Conservation (phyloP, 192 early-diverging fungal genomes). For the Dissophora ornata region DNA sequence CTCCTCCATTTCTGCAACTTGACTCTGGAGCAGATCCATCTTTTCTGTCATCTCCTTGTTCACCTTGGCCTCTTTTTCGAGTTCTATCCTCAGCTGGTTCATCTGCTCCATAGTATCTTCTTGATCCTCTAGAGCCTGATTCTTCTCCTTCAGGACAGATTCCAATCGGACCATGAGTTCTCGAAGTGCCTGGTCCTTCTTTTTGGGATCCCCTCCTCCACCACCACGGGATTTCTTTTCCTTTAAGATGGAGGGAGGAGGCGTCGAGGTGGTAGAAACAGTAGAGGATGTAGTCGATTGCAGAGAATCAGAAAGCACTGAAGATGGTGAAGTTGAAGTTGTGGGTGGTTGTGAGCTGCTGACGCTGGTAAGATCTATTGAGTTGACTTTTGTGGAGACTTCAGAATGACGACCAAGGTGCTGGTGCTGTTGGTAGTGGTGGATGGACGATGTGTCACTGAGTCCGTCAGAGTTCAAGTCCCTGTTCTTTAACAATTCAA, state of each 20-base stretch:
- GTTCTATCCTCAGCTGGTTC: not conserved
- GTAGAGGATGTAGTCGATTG: no score
- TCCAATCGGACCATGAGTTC: conserved; percentile 36
- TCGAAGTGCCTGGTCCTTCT: conserved; percentile 34
- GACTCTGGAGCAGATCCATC: conserved; percentile 13
- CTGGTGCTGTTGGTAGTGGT: not conserved
- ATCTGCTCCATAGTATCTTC: conserved; percentile 24
- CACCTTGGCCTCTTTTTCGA: conserved; percentile 14
- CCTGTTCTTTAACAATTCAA: not conserved
- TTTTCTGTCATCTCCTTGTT: conserved; percentile 20
- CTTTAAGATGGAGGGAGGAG: not conserved
- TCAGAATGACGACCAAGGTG: not conserved
- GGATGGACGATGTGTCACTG: conserved; percentile 3
- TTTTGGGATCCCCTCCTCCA: not conserved
- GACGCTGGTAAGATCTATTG: conserved; percentile 2
- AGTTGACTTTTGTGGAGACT: conserved; percentile 15
- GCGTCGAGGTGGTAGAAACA: not conserved
- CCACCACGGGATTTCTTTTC: conserved; percentile 4
- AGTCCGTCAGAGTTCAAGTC: not conserved
- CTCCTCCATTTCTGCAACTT: conserved; percentile 20
- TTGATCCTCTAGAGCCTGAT: conserved; percentile 33
- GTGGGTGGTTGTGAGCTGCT: not conserved
- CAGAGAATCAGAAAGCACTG: no score
- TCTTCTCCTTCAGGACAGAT: conserved; percentile 33
- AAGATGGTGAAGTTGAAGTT: conserved; percentile 2